phyloP scores from a whole-genome alignment of 2,329 filamentous ascomycete species.

The Tolypocladium sp. region DNA sequence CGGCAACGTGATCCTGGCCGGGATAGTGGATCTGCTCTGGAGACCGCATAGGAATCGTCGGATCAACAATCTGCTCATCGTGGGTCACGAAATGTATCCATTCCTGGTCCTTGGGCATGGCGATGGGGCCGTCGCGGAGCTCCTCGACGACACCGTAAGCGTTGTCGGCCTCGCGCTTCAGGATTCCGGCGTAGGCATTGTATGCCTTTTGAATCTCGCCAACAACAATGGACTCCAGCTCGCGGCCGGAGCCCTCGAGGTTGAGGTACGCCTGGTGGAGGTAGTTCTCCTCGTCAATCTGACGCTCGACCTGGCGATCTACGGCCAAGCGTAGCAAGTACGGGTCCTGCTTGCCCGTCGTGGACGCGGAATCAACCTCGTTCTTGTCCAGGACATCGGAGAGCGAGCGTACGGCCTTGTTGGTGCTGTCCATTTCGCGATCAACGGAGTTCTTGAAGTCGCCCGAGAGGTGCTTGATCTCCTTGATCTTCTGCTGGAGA shows the following conservation, averaged over 20 bases:
- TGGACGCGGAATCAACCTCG: slow-evolving; percentile 63
- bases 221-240: slow-evolving; percentile 92
- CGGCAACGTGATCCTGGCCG: slow-evolving; percentile 73
- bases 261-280: slow-evolving; percentile 93
- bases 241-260: slow-evolving; percentile 84
- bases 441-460: slow-evolving; percentile 97
- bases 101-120: slow-evolving; percentile 91
- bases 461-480: slow-evolving; percentile 86
- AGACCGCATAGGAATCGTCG: slow-evolving; percentile 66
- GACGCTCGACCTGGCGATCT: slow-evolving; percentile 82
- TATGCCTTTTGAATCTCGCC: slow-evolving; percentile 98
- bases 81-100: slow-evolving; percentile 76
- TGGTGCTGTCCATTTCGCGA: slow-evolving; percentile 83
- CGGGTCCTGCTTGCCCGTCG: slow-evolving; percentile 82
- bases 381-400: slow-evolving; percentile 73
- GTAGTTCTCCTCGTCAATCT: slow-evolving; percentile 96
- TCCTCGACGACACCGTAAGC: slow-evolving; percentile 70
- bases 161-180: slow-evolving; percentile 84
- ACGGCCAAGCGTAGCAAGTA: slow-evolving; percentile 80
- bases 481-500: slow-evolving; percentile 92
- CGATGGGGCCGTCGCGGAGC: slow-evolving; percentile 73
- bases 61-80: slow-evolving; percentile 82
- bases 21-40: slow-evolving; percentile 83
- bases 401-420: slow-evolving; percentile 69
- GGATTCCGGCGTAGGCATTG: slow-evolving; percentile 82